phyloP scores from a whole-genome alignment of 139 green algal species.

The Nannochloris sp. region DNA sequence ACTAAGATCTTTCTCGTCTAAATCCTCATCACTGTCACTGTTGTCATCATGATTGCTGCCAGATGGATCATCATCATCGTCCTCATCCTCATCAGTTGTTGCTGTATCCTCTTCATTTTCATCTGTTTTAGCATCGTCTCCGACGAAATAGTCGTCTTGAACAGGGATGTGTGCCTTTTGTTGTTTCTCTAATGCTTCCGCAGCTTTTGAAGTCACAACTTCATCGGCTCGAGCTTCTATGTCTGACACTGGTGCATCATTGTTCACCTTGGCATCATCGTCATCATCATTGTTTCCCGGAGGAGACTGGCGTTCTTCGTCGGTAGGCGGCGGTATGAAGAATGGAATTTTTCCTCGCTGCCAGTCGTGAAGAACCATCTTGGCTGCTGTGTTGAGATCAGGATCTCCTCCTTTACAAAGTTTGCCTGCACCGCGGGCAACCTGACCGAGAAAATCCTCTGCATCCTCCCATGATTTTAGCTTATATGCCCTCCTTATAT shows the following conservation, averaged over 20 bases:
- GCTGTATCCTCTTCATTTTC: constrained; percentile 6
- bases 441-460: constrained; percentile 87
- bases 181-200: constrained; percentile 41
- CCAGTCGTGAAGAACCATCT: constrained; percentile 97
- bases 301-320: constrained; percentile 30
- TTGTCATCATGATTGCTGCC: constrained; percentile 35
- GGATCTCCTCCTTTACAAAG: constrained; percentile 80
- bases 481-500: constrained; percentile 79
- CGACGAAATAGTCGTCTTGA: constrained; percentile 52
- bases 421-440: constrained; percentile 61
- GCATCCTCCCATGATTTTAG: constrained; percentile 67
- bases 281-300: background rate
- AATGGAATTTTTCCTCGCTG: constrained; percentile 95
- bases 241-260: constrained; percentile 7
- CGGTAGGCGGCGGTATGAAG: constrained; percentile 78
- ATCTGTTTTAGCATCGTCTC: constrained; percentile 43
- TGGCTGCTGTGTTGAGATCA: constrained; percentile 88
- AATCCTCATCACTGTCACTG: constrained; percentile 65
- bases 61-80: constrained; percentile 18
- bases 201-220: constrained; percentile 35
- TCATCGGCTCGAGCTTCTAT: constrained; percentile 27
- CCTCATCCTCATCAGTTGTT: constrained; percentile 12
- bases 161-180: constrained; percentile 45
- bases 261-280: constrained; percentile 16
- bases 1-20: constrained; percentile 54